Evolutionary conservation across 768 basidiomycete genomes (phyloP).

Genomic region (Tylopilus rubrobrunneus): DNA sequence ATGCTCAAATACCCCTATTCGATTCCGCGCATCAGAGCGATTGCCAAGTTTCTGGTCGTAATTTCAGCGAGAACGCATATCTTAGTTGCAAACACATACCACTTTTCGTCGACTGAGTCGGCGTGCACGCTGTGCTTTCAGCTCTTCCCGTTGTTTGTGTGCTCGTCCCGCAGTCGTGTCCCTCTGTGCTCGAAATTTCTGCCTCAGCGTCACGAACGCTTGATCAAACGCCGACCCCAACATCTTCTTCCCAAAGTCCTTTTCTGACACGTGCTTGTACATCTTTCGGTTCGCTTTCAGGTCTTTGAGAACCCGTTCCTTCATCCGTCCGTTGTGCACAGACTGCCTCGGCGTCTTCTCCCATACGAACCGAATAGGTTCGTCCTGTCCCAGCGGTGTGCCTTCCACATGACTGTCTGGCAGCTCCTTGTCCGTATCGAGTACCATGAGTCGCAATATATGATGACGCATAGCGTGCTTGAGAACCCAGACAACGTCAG

Average conservation of each 20-base stretch:
- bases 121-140: constrained; percentile 59
- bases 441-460: constrained; percentile 54
- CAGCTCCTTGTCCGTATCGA: constrained; percentile 52
- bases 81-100: constrained; percentile 37
- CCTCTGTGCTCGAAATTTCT: constrained; percentile 61
- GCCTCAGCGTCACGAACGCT: constrained; percentile 62
- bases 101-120: constrained; percentile 58
- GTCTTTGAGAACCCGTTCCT: constrained; percentile 56
- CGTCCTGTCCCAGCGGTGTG: constrained; percentile 36
- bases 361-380: constrained; percentile 77
- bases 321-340: constrained; percentile 70
- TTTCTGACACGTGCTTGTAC: constrained; percentile 63
- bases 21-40: constrained; percentile 58
- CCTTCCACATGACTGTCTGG: constrained; percentile 64
- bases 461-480: constrained; percentile 73
- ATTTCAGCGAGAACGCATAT: not conserved
- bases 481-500: constrained; percentile 7
- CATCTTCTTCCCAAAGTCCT: constrained; percentile 60
- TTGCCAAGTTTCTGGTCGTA: constrained; percentile 53
- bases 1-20: constrained; percentile 52
- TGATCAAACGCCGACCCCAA: constrained; percentile 67
- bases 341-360: constrained; percentile 75
- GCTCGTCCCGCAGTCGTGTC: constrained; percentile 43
- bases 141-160: constrained; percentile 52
- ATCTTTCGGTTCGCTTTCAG: constrained; percentile 50